Percentiles rank a stretch among this genome's conserved stretches.
Evolutionary conservation across 2,329 filamentous ascomycete genomes (phyloP).

Genomic region (Aspergillus versicolor): DNA sequence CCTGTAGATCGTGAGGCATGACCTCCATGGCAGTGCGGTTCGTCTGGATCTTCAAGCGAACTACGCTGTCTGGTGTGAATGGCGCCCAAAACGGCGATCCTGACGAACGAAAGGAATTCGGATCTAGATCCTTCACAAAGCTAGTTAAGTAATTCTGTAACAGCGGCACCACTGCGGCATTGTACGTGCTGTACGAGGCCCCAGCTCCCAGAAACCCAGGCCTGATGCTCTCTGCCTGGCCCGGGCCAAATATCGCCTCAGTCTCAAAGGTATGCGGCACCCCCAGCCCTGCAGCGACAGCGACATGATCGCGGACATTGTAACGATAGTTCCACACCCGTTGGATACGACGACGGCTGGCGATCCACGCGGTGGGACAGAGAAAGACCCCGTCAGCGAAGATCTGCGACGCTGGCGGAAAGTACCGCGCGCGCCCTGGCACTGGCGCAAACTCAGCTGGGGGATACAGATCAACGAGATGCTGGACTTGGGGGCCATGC

Average conservation of each 20-base stretch:
- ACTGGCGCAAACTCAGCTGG: not conserved
- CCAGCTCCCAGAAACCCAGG: not conserved
- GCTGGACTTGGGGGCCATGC: not conserved
- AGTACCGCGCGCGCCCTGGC: not conserved
- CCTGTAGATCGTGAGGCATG: not conserved
- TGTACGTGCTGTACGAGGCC: not conserved
- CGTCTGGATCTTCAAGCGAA: not conserved
- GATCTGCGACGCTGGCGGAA: not conserved
- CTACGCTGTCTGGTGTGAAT: not conserved
- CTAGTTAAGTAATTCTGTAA: not conserved
- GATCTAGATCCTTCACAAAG: not conserved
- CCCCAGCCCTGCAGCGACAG: slow-evolving; percentile 38
- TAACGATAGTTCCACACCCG: slow-evolving; percentile 50
- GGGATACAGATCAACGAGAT: not conserved
- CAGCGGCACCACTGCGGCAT: not conserved
- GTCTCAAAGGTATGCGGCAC: slow-evolving; percentile 38
- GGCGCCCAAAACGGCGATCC: not conserved
- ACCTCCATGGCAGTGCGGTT: not conserved
- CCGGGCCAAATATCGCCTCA: slow-evolving; percentile 27
- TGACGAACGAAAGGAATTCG: not conserved
- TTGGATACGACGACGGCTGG: not conserved
- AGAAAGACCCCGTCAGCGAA: not conserved
- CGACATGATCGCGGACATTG: slow-evolving; percentile 43
- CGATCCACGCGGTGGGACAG: not conserved
- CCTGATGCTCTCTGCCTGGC: slow-evolving; percentile 17